phyloP scores from a whole-genome alignment of 352 stramenopile species.

The Phytopythium mirpurense region DNA sequence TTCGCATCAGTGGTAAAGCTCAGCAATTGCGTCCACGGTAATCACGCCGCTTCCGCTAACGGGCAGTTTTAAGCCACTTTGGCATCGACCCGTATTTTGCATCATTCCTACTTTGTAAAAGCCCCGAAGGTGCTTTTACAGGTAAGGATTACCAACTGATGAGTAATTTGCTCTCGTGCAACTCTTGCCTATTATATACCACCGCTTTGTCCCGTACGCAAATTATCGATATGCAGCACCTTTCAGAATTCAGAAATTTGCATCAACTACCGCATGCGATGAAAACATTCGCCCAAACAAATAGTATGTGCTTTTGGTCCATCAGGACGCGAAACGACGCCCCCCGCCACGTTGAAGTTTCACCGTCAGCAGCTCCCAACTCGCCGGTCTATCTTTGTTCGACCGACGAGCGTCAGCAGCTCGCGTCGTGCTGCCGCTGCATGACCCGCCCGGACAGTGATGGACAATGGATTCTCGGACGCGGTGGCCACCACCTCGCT shows the following conservation, averaged over 20 bases:
- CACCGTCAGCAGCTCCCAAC: background rate
- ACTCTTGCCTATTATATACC: slow-evolving; percentile 2
- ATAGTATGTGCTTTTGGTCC: no score
- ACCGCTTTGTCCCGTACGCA: slow-evolving; percentile 9
- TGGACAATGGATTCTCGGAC: slow-evolving; percentile 7
- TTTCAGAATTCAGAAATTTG: background rate
- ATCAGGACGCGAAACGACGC: background rate
- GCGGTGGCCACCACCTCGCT: background rate
- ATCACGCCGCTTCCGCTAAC: slow-evolving; percentile 74
- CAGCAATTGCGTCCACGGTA: slow-evolving; percentile 68
- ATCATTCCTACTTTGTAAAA: slow-evolving; percentile 85
- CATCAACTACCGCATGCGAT: background rate
- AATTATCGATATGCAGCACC: background rate
- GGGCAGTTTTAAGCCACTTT: slow-evolving; percentile 76
- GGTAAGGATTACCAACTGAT: slow-evolving; percentile 86
- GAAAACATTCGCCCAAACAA: background rate
- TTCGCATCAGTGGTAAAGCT: slow-evolving; percentile 14
- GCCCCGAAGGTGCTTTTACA: slow-evolving; percentile 45
- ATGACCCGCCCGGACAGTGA: no score
- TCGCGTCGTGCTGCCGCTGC: background rate
- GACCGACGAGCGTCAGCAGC: background rate
- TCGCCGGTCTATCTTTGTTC: background rate
- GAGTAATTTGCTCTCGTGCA: slow-evolving; percentile 26
- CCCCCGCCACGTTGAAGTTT: slow-evolving; percentile 1
- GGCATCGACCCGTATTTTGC: slow-evolving; percentile 71